Base-by-base conservation (phyloP, 495 filamentous ascomycete genomes). In the Amphirosellinia nigrospora region DNA sequence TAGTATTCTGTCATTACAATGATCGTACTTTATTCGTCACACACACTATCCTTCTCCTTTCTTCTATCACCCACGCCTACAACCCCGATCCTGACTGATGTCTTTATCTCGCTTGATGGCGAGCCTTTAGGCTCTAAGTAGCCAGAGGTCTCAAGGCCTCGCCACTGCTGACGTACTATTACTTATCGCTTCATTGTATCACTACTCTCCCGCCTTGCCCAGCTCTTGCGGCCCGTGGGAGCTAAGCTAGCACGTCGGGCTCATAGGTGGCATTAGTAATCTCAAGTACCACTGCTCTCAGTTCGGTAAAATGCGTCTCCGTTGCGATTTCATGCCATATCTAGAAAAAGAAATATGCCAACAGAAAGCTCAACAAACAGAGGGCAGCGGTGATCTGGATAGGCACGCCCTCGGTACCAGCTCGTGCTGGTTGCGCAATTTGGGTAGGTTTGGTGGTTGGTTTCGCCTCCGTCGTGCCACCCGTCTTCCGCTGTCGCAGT, bases 301-400 rank as follows among this genome's bases (percentile, higher is more conserved):
- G 21, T 23, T 15, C n/a, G 39, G 32, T 34, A 45, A 16, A 32
- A 36, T 46, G 28, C 39, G 23, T 69, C 21, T 69, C 50, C n/a
- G 28, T 21, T 38, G 34, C 19, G 52, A 34, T 19, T 38, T n/a
- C 56, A 36, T 46, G 45, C 52, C 23, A 62, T 61, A 30, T 53
- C 68, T 89, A 99, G 79, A 98, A 98, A 81, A 99, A 92, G 74
- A 97, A 86, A 79, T 97, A 99, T 3, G 93, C 96, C 74, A 98
- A 85, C 78, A 99, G 82, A 82, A 99, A 99, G 82, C 93, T 91
- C 67, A 95, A 70, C 79, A 99, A 83, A 75, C 96, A 98, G 59
- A 99, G 82, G 16, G 84, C 85, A 28, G 96, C 96, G 63, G 91
- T 91, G 62, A 93, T 86, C 79, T 94, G 91, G 53, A 99, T 86